These are phyloP conservation scores for Metschnikowia hibisci DNA, from an alignment of 805 yeast genomes.

Conservation along the genomic window DNA sequence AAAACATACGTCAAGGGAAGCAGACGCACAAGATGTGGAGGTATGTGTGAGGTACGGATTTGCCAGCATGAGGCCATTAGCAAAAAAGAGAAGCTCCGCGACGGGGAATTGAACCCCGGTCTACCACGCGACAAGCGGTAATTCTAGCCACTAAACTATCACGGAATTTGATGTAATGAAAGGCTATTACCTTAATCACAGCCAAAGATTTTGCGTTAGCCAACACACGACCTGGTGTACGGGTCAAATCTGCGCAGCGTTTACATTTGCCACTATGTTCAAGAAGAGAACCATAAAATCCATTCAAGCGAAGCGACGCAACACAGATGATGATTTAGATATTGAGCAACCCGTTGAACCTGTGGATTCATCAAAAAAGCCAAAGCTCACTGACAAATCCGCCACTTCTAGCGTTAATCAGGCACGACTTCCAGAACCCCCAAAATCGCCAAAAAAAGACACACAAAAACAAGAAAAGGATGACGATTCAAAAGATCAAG, in stretches of 20 bases:
- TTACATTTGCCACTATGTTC: constrained; percentile 12
- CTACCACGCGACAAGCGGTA: too few species aligned
- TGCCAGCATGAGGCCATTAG: too few species aligned
- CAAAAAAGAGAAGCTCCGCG: constrained; percentile 15
- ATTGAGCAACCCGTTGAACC: background rate
- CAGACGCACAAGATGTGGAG: background rate
- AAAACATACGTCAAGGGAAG: constrained; percentile 2
- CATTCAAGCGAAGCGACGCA: constrained; percentile 5
- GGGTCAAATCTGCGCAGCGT: constrained; percentile 1
- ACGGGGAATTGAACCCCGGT: constrained; percentile 10
- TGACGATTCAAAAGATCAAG: background rate
- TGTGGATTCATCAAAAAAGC: background rate
- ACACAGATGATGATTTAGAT: constrained; percentile 1
- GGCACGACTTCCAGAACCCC: background rate
- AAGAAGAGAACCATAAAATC: constrained; percentile 15
- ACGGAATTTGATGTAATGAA: too few species aligned
- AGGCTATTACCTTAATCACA: too few species aligned
- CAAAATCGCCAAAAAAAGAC: background rate
- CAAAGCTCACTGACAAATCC: background rate
- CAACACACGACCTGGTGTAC: constrained; percentile 5
- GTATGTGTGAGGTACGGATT: background rate
- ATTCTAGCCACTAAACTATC: constrained; percentile 9
- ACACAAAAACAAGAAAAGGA: constrained; percentile 3
- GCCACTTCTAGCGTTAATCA: background rate
- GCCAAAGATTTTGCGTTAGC: too few species aligned